phyloP scores from a whole-genome alignment of 805 yeast genomes.

The Millerozyma miso region DNA sequence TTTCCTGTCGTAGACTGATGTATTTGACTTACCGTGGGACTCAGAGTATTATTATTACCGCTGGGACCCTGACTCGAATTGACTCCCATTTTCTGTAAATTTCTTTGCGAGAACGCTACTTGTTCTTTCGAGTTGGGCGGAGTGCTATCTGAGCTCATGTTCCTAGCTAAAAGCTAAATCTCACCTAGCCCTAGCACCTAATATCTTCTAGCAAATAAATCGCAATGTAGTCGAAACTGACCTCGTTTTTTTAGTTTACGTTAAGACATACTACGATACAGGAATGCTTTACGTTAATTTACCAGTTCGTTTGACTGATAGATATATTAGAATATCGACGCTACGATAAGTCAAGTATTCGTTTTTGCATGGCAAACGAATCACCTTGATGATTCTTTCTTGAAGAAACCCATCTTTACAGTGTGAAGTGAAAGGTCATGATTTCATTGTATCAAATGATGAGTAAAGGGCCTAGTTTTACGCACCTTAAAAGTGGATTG shows the following conservation, averaged over 20 bases:
- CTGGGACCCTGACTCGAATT: background rate
- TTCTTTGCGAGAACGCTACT: background rate
- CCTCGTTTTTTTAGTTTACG: background rate
- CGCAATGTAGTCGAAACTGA: background rate
- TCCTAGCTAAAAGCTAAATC: background rate
- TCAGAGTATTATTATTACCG: background rate
- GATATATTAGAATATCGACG: too few species aligned
- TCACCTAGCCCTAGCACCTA: background rate
- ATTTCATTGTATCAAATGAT: constrained; percentile 29
- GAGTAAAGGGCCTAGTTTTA: constrained; percentile 21
- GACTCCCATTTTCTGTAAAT: background rate
- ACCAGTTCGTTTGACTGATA: too few species aligned
- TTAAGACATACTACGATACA: background rate
- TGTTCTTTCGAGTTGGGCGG: background rate
- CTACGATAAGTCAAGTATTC: background rate
- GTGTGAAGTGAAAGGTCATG: constrained; percentile 18
- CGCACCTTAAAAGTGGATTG: constrained; percentile 24
- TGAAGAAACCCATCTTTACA: too few species aligned
- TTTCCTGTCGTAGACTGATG: background rate
- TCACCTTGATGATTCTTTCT: background rate
- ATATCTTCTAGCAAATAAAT: background rate
- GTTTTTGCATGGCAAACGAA: background rate
- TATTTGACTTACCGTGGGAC: background rate
- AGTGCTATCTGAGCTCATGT: background rate
- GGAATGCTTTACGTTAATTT: background rate